A percentile compares a stretch with the other conserved stretches of the same genome.
Conservation (phyloP, 768 basidiomycete genomes). For the Tulasnella sp. region DNA sequence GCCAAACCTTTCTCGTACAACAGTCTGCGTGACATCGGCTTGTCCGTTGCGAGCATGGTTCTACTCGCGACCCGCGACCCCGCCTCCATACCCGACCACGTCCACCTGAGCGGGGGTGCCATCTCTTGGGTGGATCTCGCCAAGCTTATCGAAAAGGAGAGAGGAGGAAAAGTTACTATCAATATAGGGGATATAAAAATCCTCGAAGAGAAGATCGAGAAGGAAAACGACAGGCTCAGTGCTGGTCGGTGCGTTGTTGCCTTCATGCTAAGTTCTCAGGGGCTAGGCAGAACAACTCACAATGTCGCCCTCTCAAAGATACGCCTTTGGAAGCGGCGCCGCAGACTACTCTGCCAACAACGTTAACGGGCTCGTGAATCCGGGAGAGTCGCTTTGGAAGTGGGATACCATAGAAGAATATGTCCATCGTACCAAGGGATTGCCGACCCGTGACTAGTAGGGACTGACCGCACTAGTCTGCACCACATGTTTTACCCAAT, state of each 20-base stretch:
- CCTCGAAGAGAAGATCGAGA: background rate
- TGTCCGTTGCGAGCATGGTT: too few species aligned
- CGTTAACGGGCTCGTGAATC: constrained; percentile 29
- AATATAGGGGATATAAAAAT: too few species aligned
- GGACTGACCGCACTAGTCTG: background rate
- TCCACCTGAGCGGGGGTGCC: background rate
- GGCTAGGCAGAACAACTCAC: background rate
- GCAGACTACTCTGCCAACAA: constrained; percentile 23
- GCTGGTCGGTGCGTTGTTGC: background rate
- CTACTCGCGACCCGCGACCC: constrained; percentile 13
- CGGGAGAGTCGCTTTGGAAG: constrained; percentile 28
- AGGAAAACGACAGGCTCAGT: background rate
- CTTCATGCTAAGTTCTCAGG: background rate
- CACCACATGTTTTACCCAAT: too few species aligned
- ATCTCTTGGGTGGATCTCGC: background rate
- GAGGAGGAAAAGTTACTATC: background rate
- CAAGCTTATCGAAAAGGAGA: background rate
- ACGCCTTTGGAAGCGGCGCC: background rate
- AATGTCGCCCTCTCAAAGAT: background rate
- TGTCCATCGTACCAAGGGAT: background rate
- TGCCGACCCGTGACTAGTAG: background rate
- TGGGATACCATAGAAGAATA: constrained; percentile 1
- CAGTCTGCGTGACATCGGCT: background rate
- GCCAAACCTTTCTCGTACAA: background rate
- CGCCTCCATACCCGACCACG: constrained; percentile 10